Conservation (phyloP, 208 protist genomes). For the Leishmania gerbilli region DNA sequence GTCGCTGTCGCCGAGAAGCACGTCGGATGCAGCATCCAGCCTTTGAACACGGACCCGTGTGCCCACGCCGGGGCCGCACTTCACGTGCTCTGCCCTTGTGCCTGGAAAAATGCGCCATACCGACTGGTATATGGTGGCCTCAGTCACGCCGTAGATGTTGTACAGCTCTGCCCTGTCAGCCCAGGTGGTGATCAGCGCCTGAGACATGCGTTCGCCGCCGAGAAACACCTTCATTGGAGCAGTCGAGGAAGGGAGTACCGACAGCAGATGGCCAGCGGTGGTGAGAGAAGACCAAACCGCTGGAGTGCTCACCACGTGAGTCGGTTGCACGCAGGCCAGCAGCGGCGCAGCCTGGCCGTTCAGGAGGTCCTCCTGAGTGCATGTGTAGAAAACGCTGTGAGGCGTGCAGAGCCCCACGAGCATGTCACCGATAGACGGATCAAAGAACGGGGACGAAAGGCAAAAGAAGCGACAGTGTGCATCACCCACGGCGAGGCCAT, state of each 20-base stretch:
- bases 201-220: constrained; percentile 53
- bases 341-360: constrained; percentile 27
- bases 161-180: constrained; percentile 37
- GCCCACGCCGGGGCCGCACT: constrained; percentile 38
- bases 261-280: not conserved
- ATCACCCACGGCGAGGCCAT: constrained; percentile 23
- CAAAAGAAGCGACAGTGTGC: constrained; percentile 29
- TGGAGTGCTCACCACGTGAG: constrained; percentile 58
- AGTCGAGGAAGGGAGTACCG: not conserved
- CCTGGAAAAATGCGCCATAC: constrained; percentile 28
- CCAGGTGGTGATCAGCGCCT: constrained; percentile 40
- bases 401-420: constrained; percentile 34
- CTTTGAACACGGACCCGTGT: constrained; percentile 27
- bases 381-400: constrained; percentile 29
- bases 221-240: constrained; percentile 45
- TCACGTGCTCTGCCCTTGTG: constrained; percentile 21
- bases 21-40: not conserved
- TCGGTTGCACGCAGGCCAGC: constrained; percentile 27
- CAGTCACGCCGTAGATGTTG: constrained; percentile 75
- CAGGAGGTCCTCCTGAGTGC: constrained; percentile 22
- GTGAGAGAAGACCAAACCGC: constrained; percentile 37
- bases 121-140: constrained; percentile 68
- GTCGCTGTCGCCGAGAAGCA: not conserved
- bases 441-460: constrained; percentile 60
- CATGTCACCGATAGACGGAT: constrained; percentile 69